phyloP scores from a whole-genome alignment of 345 rosid genomes.

The Toxicodendron radicans region DNA sequence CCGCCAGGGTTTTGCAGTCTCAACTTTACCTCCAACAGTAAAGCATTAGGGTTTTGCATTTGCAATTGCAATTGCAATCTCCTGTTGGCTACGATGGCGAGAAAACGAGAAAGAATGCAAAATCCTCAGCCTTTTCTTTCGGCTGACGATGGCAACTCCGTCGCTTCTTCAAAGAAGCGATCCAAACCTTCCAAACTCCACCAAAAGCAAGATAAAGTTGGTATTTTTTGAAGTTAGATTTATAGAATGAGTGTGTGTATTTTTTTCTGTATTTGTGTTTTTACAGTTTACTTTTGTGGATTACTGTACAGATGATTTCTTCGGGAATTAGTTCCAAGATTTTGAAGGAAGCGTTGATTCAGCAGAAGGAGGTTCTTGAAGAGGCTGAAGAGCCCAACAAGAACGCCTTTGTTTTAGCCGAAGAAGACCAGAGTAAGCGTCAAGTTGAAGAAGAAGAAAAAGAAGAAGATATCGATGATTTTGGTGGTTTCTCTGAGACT shows the following conservation, averaged over 20 bases:
- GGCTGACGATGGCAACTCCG: slow-evolving; percentile 37
- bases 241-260: not conserved
- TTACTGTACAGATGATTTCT: slow-evolving; percentile 48
- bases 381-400: slow-evolving; percentile 45
- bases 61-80: too few species aligned
- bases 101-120: slow-evolving; percentile 58
- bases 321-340: slow-evolving; percentile 79
- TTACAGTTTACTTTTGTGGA: not conserved
- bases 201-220: slow-evolving; percentile 46
- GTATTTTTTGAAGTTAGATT: slow-evolving; percentile 15
- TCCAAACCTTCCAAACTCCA: slow-evolving; percentile 66
- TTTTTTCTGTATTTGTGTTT: not conserved
- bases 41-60: too few species aligned
- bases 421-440: slow-evolving; percentile 33
- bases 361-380: slow-evolving; percentile 77
- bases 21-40: too few species aligned
- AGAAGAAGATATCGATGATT: slow-evolving; percentile 62
- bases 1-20: too few species aligned
- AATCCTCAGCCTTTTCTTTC: slow-evolving; percentile 67
- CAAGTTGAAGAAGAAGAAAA: slow-evolving; percentile 35
- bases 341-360: slow-evolving; percentile 76
- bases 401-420: slow-evolving; percentile 35
- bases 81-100: slow-evolving; percentile 9
- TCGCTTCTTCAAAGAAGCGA: slow-evolving; percentile 56
- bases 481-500: slow-evolving; percentile 60